phyloP scores from a whole-genome alignment of 805 yeast species.

The Cyberlindnera maclurae region DNA sequence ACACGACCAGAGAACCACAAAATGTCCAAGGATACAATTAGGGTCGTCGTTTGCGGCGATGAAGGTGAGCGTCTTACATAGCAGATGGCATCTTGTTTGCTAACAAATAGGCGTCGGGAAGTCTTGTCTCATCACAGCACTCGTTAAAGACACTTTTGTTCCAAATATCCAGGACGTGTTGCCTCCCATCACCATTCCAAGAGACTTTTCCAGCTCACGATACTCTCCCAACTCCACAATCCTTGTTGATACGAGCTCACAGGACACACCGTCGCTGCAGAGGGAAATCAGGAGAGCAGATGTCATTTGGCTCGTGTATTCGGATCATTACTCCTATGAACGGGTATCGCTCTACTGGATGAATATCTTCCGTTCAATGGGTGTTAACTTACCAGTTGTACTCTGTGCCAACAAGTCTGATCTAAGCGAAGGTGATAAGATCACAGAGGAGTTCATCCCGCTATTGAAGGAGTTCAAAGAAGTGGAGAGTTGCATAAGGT shows the following conservation, averaged over 20 bases:
- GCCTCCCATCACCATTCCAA: slow-evolving; percentile 81
- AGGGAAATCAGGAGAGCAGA: slow-evolving; percentile 76
- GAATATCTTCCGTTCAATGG: slow-evolving; percentile 86
- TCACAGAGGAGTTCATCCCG: slow-evolving; percentile 79
- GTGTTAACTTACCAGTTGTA: slow-evolving; percentile 90
- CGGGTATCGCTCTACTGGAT: slow-evolving; percentile 91
- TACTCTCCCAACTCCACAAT: slow-evolving; percentile 61
- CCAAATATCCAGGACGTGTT: slow-evolving; percentile 71
- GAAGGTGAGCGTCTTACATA: slow-evolving; percentile 40
- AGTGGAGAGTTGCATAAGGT: slow-evolving; percentile 83
- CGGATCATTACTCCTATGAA: slow-evolving; percentile 93
- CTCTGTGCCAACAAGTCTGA: slow-evolving; percentile 82
- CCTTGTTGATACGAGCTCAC: slow-evolving; percentile 72
- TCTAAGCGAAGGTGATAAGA: slow-evolving; percentile 38
- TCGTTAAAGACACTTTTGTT: slow-evolving; percentile 76
- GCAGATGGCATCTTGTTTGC: background rate
- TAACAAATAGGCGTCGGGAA: slow-evolving; percentile 54
- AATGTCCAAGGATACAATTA: slow-evolving; percentile 46
- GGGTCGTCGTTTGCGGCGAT: slow-evolving; percentile 92
- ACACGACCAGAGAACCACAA: background rate
- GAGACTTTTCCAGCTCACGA: slow-evolving; percentile 52
- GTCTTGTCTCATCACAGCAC: slow-evolving; percentile 67
- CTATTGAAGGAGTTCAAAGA: slow-evolving; percentile 87
- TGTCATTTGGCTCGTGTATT: slow-evolving; percentile 90
- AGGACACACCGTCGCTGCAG: slow-evolving; percentile 55